A percentile compares a stretch with the other conserved stretches of the same genome.
Evolutionary conservation across 805 yeast genomes (phyloP).

Genomic region (Myxozyma udenii): DNA sequence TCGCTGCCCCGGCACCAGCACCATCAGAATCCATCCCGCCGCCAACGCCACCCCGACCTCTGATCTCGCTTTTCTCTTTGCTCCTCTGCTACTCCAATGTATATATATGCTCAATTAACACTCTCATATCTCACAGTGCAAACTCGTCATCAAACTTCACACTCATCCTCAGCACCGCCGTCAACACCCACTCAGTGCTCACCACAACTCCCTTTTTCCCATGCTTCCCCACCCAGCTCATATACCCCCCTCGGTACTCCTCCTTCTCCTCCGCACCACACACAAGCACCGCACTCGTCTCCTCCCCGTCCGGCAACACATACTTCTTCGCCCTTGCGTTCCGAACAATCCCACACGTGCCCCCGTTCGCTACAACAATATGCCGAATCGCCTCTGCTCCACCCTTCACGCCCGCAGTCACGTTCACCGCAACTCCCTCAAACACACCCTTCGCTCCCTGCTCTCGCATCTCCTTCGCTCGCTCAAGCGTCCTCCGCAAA

Average conservation of each 20-base stretch:
- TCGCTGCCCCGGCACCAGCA: too few species aligned
- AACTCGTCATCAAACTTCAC: constrained; percentile 24
- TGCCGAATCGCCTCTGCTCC: constrained; percentile 55
- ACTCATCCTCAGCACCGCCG: constrained; percentile 30
- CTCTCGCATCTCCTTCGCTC: constrained; percentile 26
- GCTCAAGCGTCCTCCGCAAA: constrained; percentile 25
- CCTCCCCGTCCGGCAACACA: constrained; percentile 3
- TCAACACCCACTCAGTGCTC: constrained; percentile 32
- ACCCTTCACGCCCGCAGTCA: constrained; percentile 59
- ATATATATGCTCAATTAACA: background rate
- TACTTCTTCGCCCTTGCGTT: constrained; percentile 29
- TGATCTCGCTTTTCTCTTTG: background rate
- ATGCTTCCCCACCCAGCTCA: constrained; percentile 8
- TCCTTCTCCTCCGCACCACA: constrained; percentile 27
- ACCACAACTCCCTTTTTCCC: constrained; percentile 12
- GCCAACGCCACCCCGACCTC: too few species aligned
- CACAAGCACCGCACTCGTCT: constrained; percentile 24
- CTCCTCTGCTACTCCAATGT: background rate
- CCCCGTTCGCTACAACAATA: constrained; percentile 63
- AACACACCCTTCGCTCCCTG: constrained; percentile 42
- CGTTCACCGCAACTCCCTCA: constrained; percentile 48
- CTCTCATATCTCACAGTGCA: constrained; percentile 2
- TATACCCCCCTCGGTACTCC: constrained; percentile 14
- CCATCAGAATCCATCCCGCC: too few species aligned
- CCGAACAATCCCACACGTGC: constrained; percentile 37